Percentiles rank a stretch among this genome's conserved stretches.
phyloP scores from a whole-genome alignment of 495 filamentous ascomycete species.

The Lasiosphaeriaceae sp. region DNA sequence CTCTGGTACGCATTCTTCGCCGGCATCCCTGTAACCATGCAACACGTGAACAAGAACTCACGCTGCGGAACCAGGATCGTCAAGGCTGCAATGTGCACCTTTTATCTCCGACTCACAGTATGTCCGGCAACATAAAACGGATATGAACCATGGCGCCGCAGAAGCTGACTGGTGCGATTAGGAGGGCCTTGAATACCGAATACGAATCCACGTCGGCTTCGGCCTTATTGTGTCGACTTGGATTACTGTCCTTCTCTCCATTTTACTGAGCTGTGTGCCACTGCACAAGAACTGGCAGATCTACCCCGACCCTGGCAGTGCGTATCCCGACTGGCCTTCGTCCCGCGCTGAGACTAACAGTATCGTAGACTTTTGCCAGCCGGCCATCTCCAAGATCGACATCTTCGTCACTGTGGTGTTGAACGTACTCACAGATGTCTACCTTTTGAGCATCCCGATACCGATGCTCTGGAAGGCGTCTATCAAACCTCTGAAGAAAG shows the following conservation, averaged over 20 bases:
- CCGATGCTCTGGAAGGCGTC: conserved; percentile 51
- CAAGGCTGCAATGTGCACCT: conserved; percentile 56
- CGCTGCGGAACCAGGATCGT: conserved; percentile 28
- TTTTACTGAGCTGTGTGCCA: conserved; percentile 51
- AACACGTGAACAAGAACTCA: neutral
- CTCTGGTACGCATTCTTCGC: conserved; percentile 36
- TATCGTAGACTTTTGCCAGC: conserved; percentile 42
- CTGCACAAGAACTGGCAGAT: conserved; percentile 54
- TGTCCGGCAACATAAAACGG: conserved; percentile 19
- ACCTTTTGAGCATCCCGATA: conserved; percentile 50
- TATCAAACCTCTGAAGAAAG: conserved; percentile 42
- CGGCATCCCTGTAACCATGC: neutral
- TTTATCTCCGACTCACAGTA: conserved; percentile 56
- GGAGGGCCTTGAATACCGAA: conserved; percentile 46
- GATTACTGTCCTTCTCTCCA: conserved; percentile 49
- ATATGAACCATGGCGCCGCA: neutral
- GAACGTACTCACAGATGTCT: conserved; percentile 50
- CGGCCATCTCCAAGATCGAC: conserved; percentile 42
- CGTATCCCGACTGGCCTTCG: conserved; percentile 8
- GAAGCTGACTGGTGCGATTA: neutral
- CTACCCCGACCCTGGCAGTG: conserved; percentile 51
- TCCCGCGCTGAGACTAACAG: neutral
- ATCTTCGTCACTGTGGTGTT: conserved; percentile 44
- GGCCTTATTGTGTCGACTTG: conserved; percentile 49
- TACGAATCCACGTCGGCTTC: conserved; percentile 52